phyloP scores from a whole-genome alignment of 108 stramenopile species.

The Pseudonitzschia pungens region DNA sequence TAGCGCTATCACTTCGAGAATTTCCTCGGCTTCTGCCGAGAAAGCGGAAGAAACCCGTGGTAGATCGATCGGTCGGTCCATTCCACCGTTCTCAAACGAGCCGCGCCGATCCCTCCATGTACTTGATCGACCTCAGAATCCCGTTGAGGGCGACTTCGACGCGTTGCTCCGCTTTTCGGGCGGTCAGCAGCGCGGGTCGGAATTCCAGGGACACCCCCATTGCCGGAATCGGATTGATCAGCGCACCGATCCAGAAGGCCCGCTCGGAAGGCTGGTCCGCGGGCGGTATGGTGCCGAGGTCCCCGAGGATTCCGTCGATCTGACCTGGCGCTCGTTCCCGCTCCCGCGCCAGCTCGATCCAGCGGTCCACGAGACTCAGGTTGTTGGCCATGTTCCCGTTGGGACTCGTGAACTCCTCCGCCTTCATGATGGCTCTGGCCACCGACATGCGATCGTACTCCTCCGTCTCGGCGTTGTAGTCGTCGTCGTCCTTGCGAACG shows the following conservation, averaged over 20 bases:
- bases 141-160: constrained; percentile 62
- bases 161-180: constrained; percentile 60
- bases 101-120: constrained; percentile 59
- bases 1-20: not conserved
- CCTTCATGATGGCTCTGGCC: constrained; percentile 53
- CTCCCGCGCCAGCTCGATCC: constrained; percentile 65
- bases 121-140: constrained; percentile 51
- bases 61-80: too few relatives aligned
- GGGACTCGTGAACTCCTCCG: constrained; percentile 53
- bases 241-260: constrained; percentile 78
- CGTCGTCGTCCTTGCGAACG: not conserved
- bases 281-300: constrained; percentile 66
- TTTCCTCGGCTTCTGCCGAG: too few relatives aligned
- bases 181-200: constrained; percentile 55
- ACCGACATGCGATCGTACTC: constrained; percentile 46
- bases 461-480: not conserved
- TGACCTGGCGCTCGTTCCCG: constrained; percentile 59
- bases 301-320: constrained; percentile 47
- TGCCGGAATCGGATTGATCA: constrained; percentile 75
- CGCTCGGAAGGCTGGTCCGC: constrained; percentile 61
- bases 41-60: too few relatives aligned
- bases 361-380: constrained; percentile 54
- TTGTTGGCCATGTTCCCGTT: constrained; percentile 48
- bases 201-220: constrained; percentile 81
- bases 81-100: constrained; percentile 9